phyloP scores from a whole-genome alignment of 352 stramenopile genomes.

The Globisporangium ultimum region DNA sequence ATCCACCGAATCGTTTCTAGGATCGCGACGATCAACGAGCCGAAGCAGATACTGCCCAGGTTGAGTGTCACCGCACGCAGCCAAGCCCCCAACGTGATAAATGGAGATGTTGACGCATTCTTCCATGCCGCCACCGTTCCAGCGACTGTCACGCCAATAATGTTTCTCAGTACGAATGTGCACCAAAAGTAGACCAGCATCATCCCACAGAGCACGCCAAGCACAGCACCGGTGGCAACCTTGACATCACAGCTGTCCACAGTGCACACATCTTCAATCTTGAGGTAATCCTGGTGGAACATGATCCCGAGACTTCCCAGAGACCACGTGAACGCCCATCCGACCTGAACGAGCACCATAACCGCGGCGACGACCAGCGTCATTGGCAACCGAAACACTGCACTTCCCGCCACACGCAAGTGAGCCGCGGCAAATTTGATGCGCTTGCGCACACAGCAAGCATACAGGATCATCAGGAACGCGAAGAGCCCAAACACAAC shows the following conservation, averaged over 20 bases:
- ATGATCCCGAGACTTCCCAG: slow-evolving; percentile 82
- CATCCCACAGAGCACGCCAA: slow-evolving; percentile 84
- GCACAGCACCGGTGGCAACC: slow-evolving; percentile 36
- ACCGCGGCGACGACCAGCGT: slow-evolving; percentile 78
- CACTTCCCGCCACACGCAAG: slow-evolving; percentile 83
- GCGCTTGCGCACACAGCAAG: slow-evolving; percentile 67
- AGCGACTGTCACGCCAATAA: slow-evolving; percentile 87
- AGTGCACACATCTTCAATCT: slow-evolving; percentile 47
- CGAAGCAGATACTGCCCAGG: slow-evolving; percentile 92
- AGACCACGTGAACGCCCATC: slow-evolving; percentile 86
- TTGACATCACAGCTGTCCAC: slow-evolving; percentile 43
- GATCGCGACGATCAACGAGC: slow-evolving; percentile 89
- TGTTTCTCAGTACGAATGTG: slow-evolving; percentile 81
- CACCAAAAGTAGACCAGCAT: slow-evolving; percentile 94
- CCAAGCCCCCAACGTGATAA: slow-evolving; percentile 75
- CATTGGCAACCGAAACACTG: slow-evolving; percentile 84
- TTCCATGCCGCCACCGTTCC: slow-evolving; percentile 91
- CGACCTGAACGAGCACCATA: slow-evolving; percentile 83
- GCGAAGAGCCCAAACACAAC: slow-evolving; percentile 50
- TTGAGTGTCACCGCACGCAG: slow-evolving; percentile 83
- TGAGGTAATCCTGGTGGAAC: slow-evolving; percentile 69
- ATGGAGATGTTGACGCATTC: slow-evolving; percentile 62
- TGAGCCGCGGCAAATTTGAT: slow-evolving; percentile 93
- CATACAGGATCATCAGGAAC: slow-evolving; percentile 53
- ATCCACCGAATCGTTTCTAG: slow-evolving; percentile 78